These are phyloP conservation scores for Platismatia glauca DNA, from an alignment of 495 filamentous ascomycete genomes.

Conservation along the genomic window DNA sequence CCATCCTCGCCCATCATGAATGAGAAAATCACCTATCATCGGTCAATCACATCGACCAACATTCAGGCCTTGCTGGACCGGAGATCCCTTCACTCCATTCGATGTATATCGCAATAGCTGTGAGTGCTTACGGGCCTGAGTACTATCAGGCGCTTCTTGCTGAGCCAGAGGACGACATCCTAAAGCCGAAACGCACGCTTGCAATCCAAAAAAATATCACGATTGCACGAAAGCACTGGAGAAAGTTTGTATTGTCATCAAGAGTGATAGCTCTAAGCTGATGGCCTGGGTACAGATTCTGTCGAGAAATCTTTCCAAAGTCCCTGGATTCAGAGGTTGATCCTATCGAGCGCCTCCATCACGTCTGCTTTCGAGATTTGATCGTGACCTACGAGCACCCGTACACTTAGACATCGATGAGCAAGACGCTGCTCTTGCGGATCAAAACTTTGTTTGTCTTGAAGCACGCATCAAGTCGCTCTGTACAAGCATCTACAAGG, in stretches of 20 bases:
- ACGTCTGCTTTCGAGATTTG: conserved; percentile 1
- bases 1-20: neutral
- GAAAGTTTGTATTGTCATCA: conserved; percentile 3
- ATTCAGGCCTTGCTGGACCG: conserved; percentile 1
- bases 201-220: conserved; percentile 34
- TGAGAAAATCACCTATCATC: neutral
- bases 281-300: neutral
- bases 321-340: neutral
- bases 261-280: conserved; percentile 1
- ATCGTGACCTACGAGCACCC: too few relatives aligned
- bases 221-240: conserved; percentile 20
- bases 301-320: conserved; percentile 1
- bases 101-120: neutral
- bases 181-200: conserved; percentile 34
- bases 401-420: too few relatives aligned
- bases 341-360: neutral
- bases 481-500: too few relatives aligned
- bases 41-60: neutral
- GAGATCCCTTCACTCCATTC: neutral
- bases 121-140: neutral
- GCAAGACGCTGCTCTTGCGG: too few relatives aligned
- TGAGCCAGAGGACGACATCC: neutral
- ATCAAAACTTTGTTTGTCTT: too few relatives aligned
- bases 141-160: conserved; percentile 3
- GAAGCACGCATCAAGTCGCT: too few relatives aligned